These are phyloP conservation scores for Penicillium riverlandense DNA, from an alignment of 495 filamentous ascomycete species.

Conservation along the genomic window DNA sequence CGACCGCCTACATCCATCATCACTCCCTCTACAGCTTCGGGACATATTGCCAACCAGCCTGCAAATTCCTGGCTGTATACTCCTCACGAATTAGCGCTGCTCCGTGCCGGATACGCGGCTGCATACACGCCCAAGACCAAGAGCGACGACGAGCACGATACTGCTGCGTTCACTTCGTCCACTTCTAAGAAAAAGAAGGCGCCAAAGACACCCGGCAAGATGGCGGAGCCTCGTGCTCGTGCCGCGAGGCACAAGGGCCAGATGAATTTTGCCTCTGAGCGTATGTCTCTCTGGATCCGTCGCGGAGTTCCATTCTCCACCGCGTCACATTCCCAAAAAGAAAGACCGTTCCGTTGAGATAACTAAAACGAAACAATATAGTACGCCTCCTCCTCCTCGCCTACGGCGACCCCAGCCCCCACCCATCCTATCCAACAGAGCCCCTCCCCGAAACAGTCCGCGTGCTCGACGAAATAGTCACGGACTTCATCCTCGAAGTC, in stretches of 20 bases:
- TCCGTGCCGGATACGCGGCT: conserved; percentile 20
- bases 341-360: too few species aligned
- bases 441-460: conserved; percentile 78
- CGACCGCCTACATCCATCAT: background rate
- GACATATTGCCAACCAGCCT: conserved; percentile 7
- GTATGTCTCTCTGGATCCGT: conserved; percentile 38
- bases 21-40: background rate
- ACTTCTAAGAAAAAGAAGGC: conserved; percentile 1
- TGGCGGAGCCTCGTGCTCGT: conserved; percentile 68
- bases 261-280: conserved; percentile 77
- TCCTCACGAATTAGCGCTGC: conserved; percentile 16
- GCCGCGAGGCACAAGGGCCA: conserved; percentile 80
- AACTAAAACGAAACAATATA: conserved; percentile 15
- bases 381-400: conserved; percentile 78
- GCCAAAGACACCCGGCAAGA: conserved; percentile 5
- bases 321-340: too few species aligned
- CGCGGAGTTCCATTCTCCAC: too few species aligned
- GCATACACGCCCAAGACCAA: conserved; percentile 8
- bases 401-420: conserved; percentile 63
- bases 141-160: conserved; percentile 1
- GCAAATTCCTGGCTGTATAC: conserved; percentile 12
- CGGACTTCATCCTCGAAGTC: conserved; percentile 82
- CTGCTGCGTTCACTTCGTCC: background rate
- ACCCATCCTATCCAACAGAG: conserved; percentile 32
- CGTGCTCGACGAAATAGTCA: conserved; percentile 88